Percentiles rank a stretch among this genome's conserved stretches.
These are phyloP conservation scores for Schwanniomyces occidentalis DNA, from an alignment of 805 yeast genomes.

Conservation along the genomic window DNA sequence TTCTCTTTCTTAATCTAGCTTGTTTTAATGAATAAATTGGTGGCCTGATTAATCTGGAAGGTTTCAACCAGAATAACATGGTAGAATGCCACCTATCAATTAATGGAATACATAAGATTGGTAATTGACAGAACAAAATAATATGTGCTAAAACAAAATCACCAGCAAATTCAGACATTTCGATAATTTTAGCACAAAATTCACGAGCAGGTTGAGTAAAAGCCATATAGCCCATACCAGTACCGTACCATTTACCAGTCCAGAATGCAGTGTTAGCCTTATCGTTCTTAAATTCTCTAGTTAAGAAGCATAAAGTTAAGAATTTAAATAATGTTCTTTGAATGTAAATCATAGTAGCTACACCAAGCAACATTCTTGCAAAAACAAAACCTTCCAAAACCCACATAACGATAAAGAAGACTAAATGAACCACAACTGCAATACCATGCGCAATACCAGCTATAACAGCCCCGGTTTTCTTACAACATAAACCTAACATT, in stretches of 20 bases:
- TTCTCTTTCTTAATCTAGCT: constrained; percentile 93
- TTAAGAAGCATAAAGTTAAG: constrained; percentile 73
- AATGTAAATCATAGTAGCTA: constrained; percentile 77
- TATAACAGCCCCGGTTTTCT: constrained; percentile 91
- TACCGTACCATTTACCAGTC: constrained; percentile 99
- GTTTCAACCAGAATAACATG: constrained; percentile 98
- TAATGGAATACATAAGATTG: constrained; percentile 79
- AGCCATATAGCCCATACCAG: constrained; percentile 91
- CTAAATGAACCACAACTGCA: constrained; percentile 83
- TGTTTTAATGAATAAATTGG: constrained; percentile 97
- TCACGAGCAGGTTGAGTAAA: constrained; percentile 96
- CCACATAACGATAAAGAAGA: constrained; percentile 96
- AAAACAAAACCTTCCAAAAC: constrained; percentile 91
- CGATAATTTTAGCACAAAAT: constrained; percentile 89
- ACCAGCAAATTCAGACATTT: constrained; percentile 93
- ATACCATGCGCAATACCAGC: constrained; percentile 97
- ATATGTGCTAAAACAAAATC: constrained; percentile 94
- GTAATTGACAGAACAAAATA: constrained; percentile 84
- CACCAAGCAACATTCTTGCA: constrained; percentile 82
- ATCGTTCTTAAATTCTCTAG: constrained; percentile 96
- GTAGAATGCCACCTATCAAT: constrained; percentile 97
- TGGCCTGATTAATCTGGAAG: constrained; percentile 94
- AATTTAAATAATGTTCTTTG: constrained; percentile 87
- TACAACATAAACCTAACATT: constrained; percentile 88
- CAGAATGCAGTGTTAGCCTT: constrained; percentile 98